Conservation (phyloP, 768 basidiomycete species). For the Lactarius pseudohatsudake region DNA sequence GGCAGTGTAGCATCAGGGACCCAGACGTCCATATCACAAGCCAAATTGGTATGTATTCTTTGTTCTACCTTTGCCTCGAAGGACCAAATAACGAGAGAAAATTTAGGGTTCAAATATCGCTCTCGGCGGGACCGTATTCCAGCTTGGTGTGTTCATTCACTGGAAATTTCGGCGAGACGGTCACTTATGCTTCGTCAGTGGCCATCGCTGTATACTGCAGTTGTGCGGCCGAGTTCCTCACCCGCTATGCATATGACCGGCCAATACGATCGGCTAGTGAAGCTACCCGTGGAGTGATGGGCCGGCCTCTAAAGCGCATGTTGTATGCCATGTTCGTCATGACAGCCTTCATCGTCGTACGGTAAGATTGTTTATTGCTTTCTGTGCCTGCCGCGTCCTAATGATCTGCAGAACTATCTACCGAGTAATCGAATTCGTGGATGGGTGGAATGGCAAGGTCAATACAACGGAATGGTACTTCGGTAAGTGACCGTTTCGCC, state of each 20-base stretch:
- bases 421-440: constrained; percentile 21
- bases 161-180: background rate
- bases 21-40: background rate
- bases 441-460: constrained; percentile 23
- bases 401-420: constrained; percentile 18
- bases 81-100: background rate
- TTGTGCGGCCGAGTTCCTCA: constrained; percentile 21
- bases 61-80: background rate
- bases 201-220: constrained; percentile 19
- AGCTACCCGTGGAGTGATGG: background rate
- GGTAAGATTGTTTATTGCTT: constrained; percentile 3
- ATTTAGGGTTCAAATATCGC: constrained; percentile 21
- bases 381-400: background rate
- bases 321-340: constrained; percentile 20
- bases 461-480: constrained; percentile 23
- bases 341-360: constrained; percentile 23
- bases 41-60: constrained; percentile 4
- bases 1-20: constrained; percentile 19
- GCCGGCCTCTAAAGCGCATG: constrained; percentile 14
- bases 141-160: constrained; percentile 14
- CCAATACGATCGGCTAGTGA: constrained; percentile 10
- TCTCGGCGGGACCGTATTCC: constrained; percentile 27
- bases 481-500: constrained; percentile 7
- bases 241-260: constrained; percentile 8
- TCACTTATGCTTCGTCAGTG: constrained; percentile 10